Evolutionary conservation across 1,284 basidiomycete genomes (phyloP).

Genomic region (Ustilago tritici): DNA sequence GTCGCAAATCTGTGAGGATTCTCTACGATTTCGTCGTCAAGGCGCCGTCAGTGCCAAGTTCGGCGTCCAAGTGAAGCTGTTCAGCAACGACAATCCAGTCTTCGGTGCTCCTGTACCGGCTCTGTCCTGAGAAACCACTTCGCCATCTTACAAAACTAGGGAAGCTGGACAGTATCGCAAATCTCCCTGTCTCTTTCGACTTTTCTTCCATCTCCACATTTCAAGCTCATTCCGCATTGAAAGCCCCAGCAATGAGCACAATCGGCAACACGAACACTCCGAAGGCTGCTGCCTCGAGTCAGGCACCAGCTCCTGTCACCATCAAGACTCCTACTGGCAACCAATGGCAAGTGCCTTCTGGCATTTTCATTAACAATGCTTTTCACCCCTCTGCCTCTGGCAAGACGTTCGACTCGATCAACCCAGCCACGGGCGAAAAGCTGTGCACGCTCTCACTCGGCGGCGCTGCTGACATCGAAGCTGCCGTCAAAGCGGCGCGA

Average conservation of each 20-base stretch:
- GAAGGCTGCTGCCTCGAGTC: conserved; percentile 16
- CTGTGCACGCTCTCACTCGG: conserved; percentile 51
- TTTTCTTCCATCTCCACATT: background rate
- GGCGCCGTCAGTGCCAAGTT: background rate
- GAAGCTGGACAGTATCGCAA: background rate
- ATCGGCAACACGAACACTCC: conserved; percentile 15
- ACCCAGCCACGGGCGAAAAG: conserved; percentile 57
- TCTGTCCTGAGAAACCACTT: background rate
- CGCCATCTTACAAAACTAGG: conserved; percentile 9
- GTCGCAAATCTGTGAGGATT: background rate
- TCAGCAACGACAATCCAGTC: background rate
- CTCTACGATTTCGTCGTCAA: conserved; percentile 2
- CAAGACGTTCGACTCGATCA: conserved; percentile 57
- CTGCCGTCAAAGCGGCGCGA: conserved; percentile 56
- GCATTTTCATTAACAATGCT: conserved; percentile 61
- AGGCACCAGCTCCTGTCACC: conserved; percentile 31
- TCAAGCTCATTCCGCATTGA: background rate
- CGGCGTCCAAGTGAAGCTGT: background rate
- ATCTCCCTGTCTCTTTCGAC: background rate
- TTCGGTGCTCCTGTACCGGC: background rate
- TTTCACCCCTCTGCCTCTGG: conserved; percentile 52
- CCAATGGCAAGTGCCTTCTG: conserved; percentile 48
- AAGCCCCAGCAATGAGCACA: background rate
- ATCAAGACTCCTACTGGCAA: conserved; percentile 64
- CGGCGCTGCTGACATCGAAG: conserved; percentile 56